Conservation (phyloP, 345 rosid genomes). For the Hibiscus mutabilis region DNA sequence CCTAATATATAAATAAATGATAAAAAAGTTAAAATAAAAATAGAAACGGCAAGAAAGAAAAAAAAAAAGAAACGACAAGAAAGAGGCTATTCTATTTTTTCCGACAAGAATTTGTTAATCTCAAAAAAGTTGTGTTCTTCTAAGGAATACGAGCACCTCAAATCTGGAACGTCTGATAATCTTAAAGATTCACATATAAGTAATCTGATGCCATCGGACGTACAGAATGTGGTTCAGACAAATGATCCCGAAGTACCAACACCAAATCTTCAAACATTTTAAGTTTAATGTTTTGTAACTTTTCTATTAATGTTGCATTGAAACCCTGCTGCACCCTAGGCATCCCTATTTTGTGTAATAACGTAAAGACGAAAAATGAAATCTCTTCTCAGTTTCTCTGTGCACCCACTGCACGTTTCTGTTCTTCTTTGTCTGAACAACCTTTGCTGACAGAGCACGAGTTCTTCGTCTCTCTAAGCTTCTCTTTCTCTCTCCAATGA, state of each 20-base stretch:
- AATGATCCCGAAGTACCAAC: constrained; percentile 17
- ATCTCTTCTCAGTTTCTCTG: constrained; percentile 8
- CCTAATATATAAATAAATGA: too few species aligned
- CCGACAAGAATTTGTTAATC: constrained; percentile 10
- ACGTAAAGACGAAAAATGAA: not conserved
- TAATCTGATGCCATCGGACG: constrained; percentile 24
- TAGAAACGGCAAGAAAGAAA: too few species aligned
- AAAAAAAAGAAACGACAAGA: not conserved
- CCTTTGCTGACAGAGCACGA: constrained; percentile 7
- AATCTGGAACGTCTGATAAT: constrained; percentile 19
- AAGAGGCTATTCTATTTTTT: not conserved
- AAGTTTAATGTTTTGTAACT: too few species aligned
- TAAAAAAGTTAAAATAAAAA: too few species aligned
- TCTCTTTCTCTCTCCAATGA: too few species aligned
- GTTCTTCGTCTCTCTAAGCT: not conserved
- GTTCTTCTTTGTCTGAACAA: constrained; percentile 17
- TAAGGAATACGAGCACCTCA: not conserved
- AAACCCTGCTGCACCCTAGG: too few species aligned
- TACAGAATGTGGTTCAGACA: constrained; percentile 25
- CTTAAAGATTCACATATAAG: constrained; percentile 1
- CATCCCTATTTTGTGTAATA: not conserved
- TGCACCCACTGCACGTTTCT: constrained; percentile 10
- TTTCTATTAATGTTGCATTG: too few species aligned
- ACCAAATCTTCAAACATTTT: not conserved
- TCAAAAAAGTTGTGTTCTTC: not conserved